Evolutionary conservation across 192 early-diverging fungal genomes (phyloP).

Genomic region (Coemansia sp.): DNA sequence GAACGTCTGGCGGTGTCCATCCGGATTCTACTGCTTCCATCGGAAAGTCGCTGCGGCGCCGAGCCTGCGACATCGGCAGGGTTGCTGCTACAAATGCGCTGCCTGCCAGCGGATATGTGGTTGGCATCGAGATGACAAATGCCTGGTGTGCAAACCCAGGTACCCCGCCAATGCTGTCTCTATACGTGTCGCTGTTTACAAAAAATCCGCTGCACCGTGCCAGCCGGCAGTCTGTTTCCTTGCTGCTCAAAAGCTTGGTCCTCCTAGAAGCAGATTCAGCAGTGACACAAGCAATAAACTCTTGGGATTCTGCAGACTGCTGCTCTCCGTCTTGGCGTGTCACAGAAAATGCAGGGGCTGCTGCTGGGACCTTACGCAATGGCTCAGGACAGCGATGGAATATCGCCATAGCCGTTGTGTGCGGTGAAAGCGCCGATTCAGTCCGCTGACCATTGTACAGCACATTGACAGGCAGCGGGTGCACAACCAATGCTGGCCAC

Average conservation of each 20-base stretch:
- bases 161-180: not conserved
- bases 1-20: not conserved
- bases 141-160: conserved; percentile 42
- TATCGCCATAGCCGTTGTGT: conserved; percentile 26
- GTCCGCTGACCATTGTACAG: conserved; percentile 16
- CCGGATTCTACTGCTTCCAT: not conserved
- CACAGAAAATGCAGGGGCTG: not conserved
- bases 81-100: conserved; percentile 30
- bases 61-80: conserved; percentile 21
- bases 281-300: not conserved
- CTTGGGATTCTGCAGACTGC: not conserved
- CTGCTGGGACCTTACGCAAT: not conserved
- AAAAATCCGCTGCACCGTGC: conserved; percentile 24
- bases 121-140: conserved; percentile 32
- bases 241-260: not conserved
- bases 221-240: conserved; percentile 5
- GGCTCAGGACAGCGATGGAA: conserved; percentile 34
- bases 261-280: not conserved
- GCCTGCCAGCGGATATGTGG: conserved; percentile 21
- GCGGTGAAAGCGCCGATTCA: conserved; percentile 9
- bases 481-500: conserved; percentile 37
- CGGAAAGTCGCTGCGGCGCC: conserved; percentile 2
- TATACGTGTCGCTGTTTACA: conserved; percentile 9
- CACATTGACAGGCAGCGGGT: conserved; percentile 41
- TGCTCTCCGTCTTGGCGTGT: not conserved